Base-by-base conservation (phyloP, 805 yeast genomes). In the Lipomyces anomalus region DNA sequence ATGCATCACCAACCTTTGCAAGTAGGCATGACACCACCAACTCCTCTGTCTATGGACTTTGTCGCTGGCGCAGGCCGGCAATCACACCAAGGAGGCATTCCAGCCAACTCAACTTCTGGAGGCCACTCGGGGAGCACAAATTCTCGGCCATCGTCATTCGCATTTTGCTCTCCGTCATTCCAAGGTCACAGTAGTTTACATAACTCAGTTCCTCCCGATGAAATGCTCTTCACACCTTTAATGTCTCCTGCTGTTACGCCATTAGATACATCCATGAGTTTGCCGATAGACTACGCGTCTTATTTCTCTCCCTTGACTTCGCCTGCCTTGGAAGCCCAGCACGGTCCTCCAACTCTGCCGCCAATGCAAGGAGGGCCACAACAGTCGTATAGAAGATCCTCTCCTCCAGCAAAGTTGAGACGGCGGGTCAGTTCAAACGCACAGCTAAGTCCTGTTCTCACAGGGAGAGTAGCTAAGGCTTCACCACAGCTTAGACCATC, bases 231-330 rank as follows among this genome's bases (percentile, higher is more conserved):
- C 63, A 84, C 92, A 1, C 92, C 94, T 0, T 68, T 84, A 49
- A 76, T 81, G 1, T 81, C 89, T 1, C 94, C 94, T 0, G 80
- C 84, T 6, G 82, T 79, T 13, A 77, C 87, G 2, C 87, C 87
- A 1, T 56, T 73, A 57, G 86, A 67, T 4, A 37, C 42, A 22
- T 9, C 11, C 30, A 26, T 26, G 30, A 43, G 45, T 4, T 40
- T 50, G 46, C n/a, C 47, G 9, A 34, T 44, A 18, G 38, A 33
- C 20, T 37, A 39, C n/a, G 7, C 46, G 4, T 21, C 56, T 4
- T 54, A 53, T 36, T 54, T 55, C 42, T 39, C 46, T 21, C 58
- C 57, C 21, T 43, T 55, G 30, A 50, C 59, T 2, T 56, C 59
- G 17, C 58, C 59, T 4, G 59, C 57, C 11, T 47, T 55, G 5